These are phyloP conservation scores for Rhytidiadelphus loreus DNA, from an alignment of 225 moss, liverwort and hornwort genomes.

Conservation along the genomic window DNA sequence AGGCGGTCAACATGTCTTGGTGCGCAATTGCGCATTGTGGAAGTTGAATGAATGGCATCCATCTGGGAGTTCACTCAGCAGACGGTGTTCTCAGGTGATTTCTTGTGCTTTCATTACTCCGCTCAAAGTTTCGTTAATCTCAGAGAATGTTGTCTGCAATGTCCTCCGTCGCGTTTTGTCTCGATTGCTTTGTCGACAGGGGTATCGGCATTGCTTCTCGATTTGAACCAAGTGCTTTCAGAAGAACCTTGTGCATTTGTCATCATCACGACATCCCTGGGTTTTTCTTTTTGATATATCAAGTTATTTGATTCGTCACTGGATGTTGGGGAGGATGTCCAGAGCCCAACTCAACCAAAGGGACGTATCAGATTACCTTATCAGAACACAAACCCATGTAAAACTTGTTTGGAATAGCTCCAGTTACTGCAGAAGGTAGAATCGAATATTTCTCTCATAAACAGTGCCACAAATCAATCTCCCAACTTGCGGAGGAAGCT, in stretches of 20 bases:
- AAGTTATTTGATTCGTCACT: slow-evolving; percentile 42
- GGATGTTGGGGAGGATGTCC: slow-evolving; percentile 50
- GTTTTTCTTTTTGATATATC: slow-evolving; percentile 4
- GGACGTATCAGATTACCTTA: not conserved
- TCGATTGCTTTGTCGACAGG: not conserved
- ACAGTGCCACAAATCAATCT: not conserved
- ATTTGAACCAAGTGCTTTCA: not conserved
- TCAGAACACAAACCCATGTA: not conserved
- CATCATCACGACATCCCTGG: not conserved
- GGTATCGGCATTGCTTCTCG: not conserved
- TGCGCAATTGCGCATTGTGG: slow-evolving; percentile 42
- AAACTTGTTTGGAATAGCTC: not conserved
- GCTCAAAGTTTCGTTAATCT: not conserved
- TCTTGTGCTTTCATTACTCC: not conserved
- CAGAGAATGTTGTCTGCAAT: not conserved
- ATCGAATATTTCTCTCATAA: not conserved
- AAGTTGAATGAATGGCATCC: slow-evolving; percentile 70
- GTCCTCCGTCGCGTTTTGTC: not conserved
- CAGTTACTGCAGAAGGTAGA: not conserved
- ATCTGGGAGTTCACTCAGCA: slow-evolving; percentile 66
- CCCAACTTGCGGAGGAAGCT: not conserved
- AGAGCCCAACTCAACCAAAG: not conserved
- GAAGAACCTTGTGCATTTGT: not conserved
- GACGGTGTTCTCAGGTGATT: slow-evolving; percentile 69
- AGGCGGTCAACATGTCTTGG: slow-evolving; percentile 42